These are phyloP conservation scores for Coniochaeta ligniaria DNA, from an alignment of 2,329 filamentous ascomycete genomes.

Conservation along the genomic window DNA sequence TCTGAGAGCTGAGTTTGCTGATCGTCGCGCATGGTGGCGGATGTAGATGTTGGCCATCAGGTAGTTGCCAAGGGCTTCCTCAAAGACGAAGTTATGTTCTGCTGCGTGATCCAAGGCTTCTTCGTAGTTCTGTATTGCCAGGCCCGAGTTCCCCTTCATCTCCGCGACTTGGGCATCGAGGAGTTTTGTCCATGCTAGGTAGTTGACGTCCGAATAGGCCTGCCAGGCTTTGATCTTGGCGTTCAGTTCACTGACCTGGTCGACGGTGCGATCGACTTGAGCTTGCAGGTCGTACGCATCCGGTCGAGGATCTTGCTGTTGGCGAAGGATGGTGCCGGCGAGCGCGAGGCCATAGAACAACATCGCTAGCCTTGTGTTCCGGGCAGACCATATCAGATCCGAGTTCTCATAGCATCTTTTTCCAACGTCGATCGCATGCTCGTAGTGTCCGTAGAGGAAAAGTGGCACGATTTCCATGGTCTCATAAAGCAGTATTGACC, in stretches of 20 bases:
- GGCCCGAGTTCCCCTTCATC: conserved; percentile 46
- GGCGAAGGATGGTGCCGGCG: conserved; percentile 42
- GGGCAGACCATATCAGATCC: conserved; percentile 49
- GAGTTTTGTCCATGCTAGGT: conserved; percentile 60
- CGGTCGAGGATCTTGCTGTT: conserved; percentile 38
- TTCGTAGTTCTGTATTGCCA: conserved; percentile 60
- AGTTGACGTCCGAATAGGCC: conserved; percentile 61
- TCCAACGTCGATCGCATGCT: conserved; percentile 52
- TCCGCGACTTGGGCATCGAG: conserved; percentile 65
- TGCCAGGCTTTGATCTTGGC: conserved; percentile 59
- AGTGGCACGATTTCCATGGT: conserved; percentile 56
- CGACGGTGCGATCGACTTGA: conserved; percentile 40
- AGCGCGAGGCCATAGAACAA: conserved; percentile 55
- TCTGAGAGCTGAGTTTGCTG: conserved; percentile 60
- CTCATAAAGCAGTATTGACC: conserved; percentile 62
- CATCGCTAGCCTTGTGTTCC: conserved; percentile 49
- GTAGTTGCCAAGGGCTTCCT: conserved; percentile 68
- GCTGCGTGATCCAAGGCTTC: conserved; percentile 65
- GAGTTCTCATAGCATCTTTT: conserved; percentile 37
- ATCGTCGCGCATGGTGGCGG: conserved; percentile 55
- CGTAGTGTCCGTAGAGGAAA: conserved; percentile 57
- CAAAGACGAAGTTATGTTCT: conserved; percentile 58
- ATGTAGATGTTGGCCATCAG: conserved; percentile 67
- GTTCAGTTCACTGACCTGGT: conserved; percentile 46
- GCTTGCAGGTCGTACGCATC: conserved; percentile 28